Evolutionary conservation across 768 basidiomycete genomes (phyloP), one percentile per base, ranked within the genome.

Genomic region (Pleurotus djamor): DNA sequence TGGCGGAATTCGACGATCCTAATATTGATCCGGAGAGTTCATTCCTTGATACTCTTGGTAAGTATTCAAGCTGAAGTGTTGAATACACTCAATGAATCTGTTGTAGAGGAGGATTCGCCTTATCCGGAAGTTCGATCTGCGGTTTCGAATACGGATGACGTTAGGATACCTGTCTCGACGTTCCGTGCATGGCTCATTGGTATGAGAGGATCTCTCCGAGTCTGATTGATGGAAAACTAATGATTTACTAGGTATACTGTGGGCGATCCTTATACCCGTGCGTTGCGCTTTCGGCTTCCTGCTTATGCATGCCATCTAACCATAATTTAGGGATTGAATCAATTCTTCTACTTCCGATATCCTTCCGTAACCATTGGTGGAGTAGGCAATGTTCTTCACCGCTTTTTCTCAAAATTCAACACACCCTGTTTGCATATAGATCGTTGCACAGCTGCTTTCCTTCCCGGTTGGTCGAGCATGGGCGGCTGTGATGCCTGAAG

Each of bases 281-380:
- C n/a, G 71, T 66, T 36, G 36, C n/a, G 71, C 66, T 34, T 57
- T 13, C 63, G 10, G 6, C 9, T 16, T 14, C 33, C 17, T n/a
- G 8, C 37, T 6, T 28, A 14, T 48, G 2, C 44, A 7, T 33
- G 4, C 14, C 43, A 33, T 6, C 28, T 57, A 14, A 48, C 33
- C 48, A 16, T 36, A 35, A 34, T 49, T 21, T 8, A 32, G 73
- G 86, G 83, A 34, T 69, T 87, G 51, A 89, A 92, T 66, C 89
- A 89, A 61, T 88, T 90, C 74, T 87, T 90, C 73, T 87, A 83
- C 78, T 89, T 91, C 72, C 86, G 88, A 13, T 88, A 83, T 65
- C 90, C 91, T 3, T 79, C 83, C 7, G 86, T 92, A 36, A 78
- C 75, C 4, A 79, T 93, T 61, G 76, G 76, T 3, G 76, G 77